A percentile compares a stretch with the other conserved stretches of the same genome.
phyloP scores from a whole-genome alignment of 1,284 basidiomycete genomes.

The Termitomyces sp. region DNA sequence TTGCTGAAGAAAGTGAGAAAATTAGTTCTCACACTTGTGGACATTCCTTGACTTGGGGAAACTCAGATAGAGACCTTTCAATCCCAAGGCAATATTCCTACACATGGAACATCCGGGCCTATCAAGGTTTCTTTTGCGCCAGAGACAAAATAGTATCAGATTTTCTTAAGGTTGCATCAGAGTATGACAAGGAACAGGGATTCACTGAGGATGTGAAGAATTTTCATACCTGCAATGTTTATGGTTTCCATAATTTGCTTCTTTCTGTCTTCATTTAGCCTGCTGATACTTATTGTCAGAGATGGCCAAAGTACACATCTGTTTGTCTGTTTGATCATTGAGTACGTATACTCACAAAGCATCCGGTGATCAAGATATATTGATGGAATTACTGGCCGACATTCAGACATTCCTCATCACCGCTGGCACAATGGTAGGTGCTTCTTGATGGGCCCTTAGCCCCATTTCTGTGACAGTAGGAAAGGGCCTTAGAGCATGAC shows the following conservation, averaged over 20 bases:
- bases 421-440: too few species aligned
- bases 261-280: neutral
- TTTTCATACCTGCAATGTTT: conserved; percentile 35
- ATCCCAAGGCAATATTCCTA: conserved; percentile 24
- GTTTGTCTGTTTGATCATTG: neutral
- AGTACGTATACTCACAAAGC: neutral
- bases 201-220: conserved; percentile 41
- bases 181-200: conserved; percentile 42
- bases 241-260: conserved; percentile 35
- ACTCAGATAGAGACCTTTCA: conserved; percentile 46
- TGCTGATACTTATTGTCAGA: conserved; percentile 20
- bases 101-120: conserved; percentile 51
- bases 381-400: conserved; percentile 43
- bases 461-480: too few species aligned
- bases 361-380: conserved; percentile 38
- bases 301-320: conserved; percentile 32
- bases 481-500: too few species aligned
- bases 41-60: neutral
- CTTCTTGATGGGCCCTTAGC: too few species aligned
- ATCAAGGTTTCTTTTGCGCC: conserved; percentile 44
- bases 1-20: conserved; percentile 44
- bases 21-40: neutral
- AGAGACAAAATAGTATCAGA: conserved; percentile 37
- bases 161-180: conserved; percentile 39
- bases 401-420: conserved; percentile 53